Base-by-base conservation (phyloP, 148 eudicot genomes). In the Cornus controversa region DNA sequence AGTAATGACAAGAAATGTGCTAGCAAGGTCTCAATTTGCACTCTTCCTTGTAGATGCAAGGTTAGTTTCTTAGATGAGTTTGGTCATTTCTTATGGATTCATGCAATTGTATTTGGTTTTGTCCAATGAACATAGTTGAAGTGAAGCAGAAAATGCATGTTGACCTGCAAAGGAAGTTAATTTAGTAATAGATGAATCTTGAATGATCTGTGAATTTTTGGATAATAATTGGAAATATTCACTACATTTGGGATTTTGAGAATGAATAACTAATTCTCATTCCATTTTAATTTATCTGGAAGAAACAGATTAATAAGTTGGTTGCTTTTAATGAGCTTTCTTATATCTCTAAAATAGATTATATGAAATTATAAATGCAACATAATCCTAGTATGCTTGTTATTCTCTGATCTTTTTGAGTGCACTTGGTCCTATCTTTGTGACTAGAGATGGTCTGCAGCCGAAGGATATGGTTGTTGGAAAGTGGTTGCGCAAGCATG, bases 391-490 rank as follows among this genome's bases (percentile, higher is more conserved):
- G 16, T 54, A 31, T 27, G 29, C 63, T 20, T 23, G 24, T 75
- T 75, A 29, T 45, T 76, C 24, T 40, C 23, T 54, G 67, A 42
- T 28, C 53, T 58, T 31, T 5, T 72, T 62, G 24, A 28, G 72
- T 14, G 15, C 45, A 14, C 9, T 63, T 57, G 10, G 62, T 66
- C 31, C 54, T 37, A 57, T 69, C 14, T 60, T 72, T 26, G 50
- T 31, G 74, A 36, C 75, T 80, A 95, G 99, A 91, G 98, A 93
- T 85, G 99, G 99, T 81, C 84, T 96, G 86, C 93, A 91, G 77
- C 88, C 97, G 66, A 90, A 91, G 98, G 99, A 96, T 87, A 84
- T 90, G 89, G 97, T 90, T 86, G 99, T 96, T 75, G 99, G 99
- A 75, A 93, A 92, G 88, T 96, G 99, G 99, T 79, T 96, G 76